Conservation (phyloP, 2,329 filamentous ascomycete genomes). For the Hypoxylon sp. region DNA sequence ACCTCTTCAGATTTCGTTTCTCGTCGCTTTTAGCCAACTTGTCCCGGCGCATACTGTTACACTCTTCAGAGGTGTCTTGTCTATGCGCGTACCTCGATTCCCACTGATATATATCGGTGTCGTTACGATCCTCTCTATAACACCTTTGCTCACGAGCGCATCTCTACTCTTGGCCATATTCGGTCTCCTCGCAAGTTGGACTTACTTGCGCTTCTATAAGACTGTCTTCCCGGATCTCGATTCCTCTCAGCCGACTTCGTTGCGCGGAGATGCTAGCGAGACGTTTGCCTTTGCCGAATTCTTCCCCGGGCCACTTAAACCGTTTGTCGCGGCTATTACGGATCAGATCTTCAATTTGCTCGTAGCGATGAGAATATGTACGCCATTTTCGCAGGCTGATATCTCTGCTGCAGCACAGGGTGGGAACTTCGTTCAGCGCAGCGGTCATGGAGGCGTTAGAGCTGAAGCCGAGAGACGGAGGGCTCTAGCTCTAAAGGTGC, state of each 20-base stretch:
- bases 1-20: constrained; percentile 90
- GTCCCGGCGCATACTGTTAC: constrained; percentile 97
- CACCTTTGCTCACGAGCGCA: constrained; percentile 75
- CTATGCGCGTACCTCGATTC: constrained; percentile 84
- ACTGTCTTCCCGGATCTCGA: constrained; percentile 78
- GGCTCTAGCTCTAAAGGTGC: constrained; percentile 88
- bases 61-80: constrained; percentile 88
- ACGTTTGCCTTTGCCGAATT: constrained; percentile 97
- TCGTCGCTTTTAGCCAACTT: constrained; percentile 97
- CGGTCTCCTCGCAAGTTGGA: constrained; percentile 91
- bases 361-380: constrained; percentile 83
- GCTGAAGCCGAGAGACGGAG: constrained; percentile 93
- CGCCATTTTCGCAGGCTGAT: constrained; percentile 86
- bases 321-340: constrained; percentile 80
- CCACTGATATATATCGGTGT: constrained; percentile 81
- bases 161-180: constrained; percentile 84
- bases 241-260: constrained; percentile 70
- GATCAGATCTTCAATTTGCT: constrained; percentile 82
- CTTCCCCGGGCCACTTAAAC: constrained; percentile 88
- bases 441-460: constrained; percentile 77
- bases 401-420: constrained; percentile 82
- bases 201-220: constrained; percentile 97
- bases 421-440: constrained; percentile 69
- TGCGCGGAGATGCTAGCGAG: constrained; percentile 93
- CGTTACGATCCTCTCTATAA: constrained; percentile 75